Base-by-base conservation (phyloP, 1,284 basidiomycete genomes). In the Pascua guehoae region DNA sequence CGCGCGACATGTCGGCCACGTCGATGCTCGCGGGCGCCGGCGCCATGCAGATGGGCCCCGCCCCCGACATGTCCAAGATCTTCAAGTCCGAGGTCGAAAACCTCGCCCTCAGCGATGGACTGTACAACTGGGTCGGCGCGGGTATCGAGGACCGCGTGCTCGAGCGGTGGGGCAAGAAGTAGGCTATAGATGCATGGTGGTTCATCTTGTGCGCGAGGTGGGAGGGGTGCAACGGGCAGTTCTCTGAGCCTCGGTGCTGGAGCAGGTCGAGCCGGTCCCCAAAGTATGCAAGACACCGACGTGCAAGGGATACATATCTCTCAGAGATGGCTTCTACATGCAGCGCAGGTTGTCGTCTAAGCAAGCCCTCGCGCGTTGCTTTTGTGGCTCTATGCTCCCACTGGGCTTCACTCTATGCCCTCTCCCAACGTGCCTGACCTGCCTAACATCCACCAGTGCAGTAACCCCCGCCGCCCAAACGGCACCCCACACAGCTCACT, bases 21-120 rank as follows among this genome's bases (percentile, higher is more conserved):
- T 85, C 88, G 17, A 60, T 63, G 0, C 88, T 91, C 65, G 85
- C 84, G n/a, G 79, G 79, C n/a, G 82, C 83, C 43, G 82, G 80
- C 36, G 79, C 79, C 12, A 77, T 46, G 11, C 54, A 76, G 15
- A 74, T 73, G 56, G 67, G 67, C 24, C 80, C 83, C 1, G 84
- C 82, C 16, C 88, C 91, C 65, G 95, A 98, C 73, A 91, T 84
- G 75, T 82, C 79, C 66, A 98, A 98, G 74, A 75, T 98, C 47
- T 95, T 94, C 82, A 89, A 89, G 65, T 86, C 87, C 5, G 96
- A 99, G 77, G 83, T 84, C 61, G 95, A 98, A 75, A 97, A 97
- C 76, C 83, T 99, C 32, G 88, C 92, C 64, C 87, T 98, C 68
- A 85, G 90, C 1, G 88, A 91, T 68, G 89, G 89, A 36, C 74